Evolutionary conservation across 2,329 filamentous ascomycete species (phyloP).

Genomic region (Diaporthe nobilis): DNA sequence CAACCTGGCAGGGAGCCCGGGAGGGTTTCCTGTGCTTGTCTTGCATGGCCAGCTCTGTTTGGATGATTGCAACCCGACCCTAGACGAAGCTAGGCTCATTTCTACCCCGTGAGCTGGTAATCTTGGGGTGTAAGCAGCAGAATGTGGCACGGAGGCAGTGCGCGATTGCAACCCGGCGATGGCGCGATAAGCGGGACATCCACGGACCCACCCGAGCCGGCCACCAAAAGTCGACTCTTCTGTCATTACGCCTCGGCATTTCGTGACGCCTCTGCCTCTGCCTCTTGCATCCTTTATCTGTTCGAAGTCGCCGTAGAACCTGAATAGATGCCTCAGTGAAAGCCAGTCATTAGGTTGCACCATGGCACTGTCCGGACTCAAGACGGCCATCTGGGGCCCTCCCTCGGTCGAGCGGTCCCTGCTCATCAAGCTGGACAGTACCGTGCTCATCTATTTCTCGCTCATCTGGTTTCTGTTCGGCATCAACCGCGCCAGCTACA

Average conservation of each 20-base stretch:
- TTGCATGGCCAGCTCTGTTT: neutral
- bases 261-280: neutral
- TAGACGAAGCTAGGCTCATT: conserved; percentile 1
- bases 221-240: conserved; percentile 8
- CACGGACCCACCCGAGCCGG: neutral
- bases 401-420: conserved; percentile 47
- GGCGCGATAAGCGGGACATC: conserved; percentile 31
- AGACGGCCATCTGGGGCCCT: conserved; percentile 34
- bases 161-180: conserved; percentile 32
- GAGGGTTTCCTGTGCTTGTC: neutral
- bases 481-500: conserved; percentile 59
- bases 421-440: conserved; percentile 57
- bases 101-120: neutral
- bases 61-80: neutral
- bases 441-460: conserved; percentile 59
- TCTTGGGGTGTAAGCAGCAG: conserved; percentile 10
- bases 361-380: conserved; percentile 32
- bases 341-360: neutral
- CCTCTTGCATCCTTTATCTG: neutral
- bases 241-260: conserved; percentile 6
- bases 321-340: neutral
- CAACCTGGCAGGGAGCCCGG: neutral
- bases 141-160: conserved; percentile 3
- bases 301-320: too few species aligned
- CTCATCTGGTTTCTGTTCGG: conserved; percentile 64